These are phyloP conservation scores for Thielaviopsis ethacetica DNA, from an alignment of 2,329 filamentous ascomycete species.

Conservation along the genomic window DNA sequence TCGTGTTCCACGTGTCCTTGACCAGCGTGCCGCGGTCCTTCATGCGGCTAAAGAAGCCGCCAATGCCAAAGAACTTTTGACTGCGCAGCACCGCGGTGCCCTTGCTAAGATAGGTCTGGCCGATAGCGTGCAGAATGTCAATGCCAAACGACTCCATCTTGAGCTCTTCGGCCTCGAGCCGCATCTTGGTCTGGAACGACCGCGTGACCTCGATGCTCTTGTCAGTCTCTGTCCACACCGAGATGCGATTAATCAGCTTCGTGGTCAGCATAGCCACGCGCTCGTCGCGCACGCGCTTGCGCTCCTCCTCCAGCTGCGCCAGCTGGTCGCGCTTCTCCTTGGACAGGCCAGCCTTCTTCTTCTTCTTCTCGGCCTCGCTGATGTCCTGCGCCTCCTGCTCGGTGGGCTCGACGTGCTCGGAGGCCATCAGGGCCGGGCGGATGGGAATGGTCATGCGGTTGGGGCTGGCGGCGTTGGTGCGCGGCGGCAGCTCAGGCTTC, in stretches of 20 bases:
- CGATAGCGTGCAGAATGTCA: conserved; percentile 90
- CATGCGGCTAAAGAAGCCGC: conserved; percentile 82
- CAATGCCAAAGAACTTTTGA: conserved; percentile 92
- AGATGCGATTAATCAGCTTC: conserved; percentile 80
- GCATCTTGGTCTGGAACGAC: conserved; percentile 87
- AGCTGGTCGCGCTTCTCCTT: conserved; percentile 92
- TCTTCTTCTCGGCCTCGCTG: conserved; percentile 44
- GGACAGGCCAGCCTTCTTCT: conserved; percentile 72
- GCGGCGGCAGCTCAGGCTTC: conserved; percentile 1
- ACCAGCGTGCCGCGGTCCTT: conserved; percentile 94
- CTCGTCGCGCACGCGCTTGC: conserved; percentile 69
- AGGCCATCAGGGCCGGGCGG: conserved; percentile 76
- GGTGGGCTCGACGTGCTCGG: conserved; percentile 53
- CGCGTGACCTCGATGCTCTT: conserved; percentile 68
- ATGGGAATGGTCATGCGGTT: conserved; percentile 45
- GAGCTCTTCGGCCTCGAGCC: conserved; percentile 87
- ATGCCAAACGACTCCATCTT: conserved; percentile 99
- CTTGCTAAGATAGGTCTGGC: conserved; percentile 78
- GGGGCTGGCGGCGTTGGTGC: conserved; percentile 16
- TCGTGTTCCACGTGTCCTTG: conserved; percentile 98
- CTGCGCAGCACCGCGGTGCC: conserved; percentile 77
- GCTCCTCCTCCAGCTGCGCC: conserved; percentile 73
- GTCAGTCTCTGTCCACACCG: conserved; percentile 94
- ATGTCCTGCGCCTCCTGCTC: conserved; percentile 53
- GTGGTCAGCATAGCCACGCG: conserved; percentile 68